Percentiles rank a stretch among this genome's conserved stretches.
Evolutionary conservation across 495 filamentous ascomycete species (phyloP).

Genomic region (Pyrenula massariospora): DNA sequence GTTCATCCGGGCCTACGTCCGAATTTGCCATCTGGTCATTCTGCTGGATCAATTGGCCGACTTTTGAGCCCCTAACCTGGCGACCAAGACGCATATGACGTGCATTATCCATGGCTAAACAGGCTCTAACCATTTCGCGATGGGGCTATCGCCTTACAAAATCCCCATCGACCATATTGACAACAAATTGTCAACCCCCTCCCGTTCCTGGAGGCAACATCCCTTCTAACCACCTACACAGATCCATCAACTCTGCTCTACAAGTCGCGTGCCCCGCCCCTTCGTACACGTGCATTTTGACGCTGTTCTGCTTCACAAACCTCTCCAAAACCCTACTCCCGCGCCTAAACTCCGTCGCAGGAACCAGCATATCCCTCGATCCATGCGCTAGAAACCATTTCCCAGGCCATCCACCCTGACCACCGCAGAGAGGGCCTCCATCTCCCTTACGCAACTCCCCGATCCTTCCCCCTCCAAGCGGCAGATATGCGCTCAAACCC

Average conservation of each 20-base stretch:
- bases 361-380: no score
- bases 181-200: background rate
- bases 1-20: background rate
- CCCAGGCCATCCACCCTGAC: no score
- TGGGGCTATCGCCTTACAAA: background rate
- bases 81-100: no score
- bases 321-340: no score
- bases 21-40: background rate
- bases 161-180: background rate
- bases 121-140: background rate
- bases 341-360: no score
- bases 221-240: background rate
- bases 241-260: background rate
- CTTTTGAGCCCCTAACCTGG: background rate
- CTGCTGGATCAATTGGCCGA: background rate
- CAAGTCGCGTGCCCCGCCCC: background rate
- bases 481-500: no score
- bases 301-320: no score
- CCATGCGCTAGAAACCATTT: no score
- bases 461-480: no score
- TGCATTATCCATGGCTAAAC: background rate
- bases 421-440: no score
- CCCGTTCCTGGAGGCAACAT: background rate
- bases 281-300: no score
- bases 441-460: no score